phyloP scores from a whole-genome alignment of 2,329 filamentous ascomycete genomes.

The Pseudogymnoascus sp. region DNA sequence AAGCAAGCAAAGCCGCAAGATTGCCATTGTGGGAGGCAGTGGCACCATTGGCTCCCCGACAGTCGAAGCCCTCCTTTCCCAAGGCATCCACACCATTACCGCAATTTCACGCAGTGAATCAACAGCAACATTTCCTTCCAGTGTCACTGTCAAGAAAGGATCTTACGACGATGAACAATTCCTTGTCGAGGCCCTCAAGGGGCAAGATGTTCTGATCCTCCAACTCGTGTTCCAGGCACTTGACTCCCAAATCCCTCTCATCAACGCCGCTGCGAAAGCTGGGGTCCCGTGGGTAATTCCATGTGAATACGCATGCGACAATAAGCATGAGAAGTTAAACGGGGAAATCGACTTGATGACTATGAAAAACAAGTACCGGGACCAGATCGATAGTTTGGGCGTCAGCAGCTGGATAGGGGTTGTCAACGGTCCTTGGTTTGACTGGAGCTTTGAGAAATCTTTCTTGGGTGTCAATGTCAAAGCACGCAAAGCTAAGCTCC shows the following conservation, averaged over 20 bases:
- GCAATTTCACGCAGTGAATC: conserved; percentile 39
- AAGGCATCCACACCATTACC: conserved; percentile 38
- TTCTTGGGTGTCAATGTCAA: conserved; percentile 42
- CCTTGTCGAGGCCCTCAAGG: conserved; percentile 31
- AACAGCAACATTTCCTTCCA: conserved; percentile 32
- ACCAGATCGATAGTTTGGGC: conserved; percentile 33
- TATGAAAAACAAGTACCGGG: conserved; percentile 16
- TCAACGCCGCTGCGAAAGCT: conserved; percentile 42
- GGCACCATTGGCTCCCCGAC: background rate
- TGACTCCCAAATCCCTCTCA: conserved; percentile 34
- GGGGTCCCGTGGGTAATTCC: conserved; percentile 45
- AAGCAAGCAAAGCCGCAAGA: background rate
- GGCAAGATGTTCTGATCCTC: conserved; percentile 38
- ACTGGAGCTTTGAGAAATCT: conserved; percentile 35
- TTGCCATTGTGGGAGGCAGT: background rate
- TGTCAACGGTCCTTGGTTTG: conserved; percentile 43
- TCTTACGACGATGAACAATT: conserved; percentile 39
- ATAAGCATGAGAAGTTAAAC: conserved; percentile 23
- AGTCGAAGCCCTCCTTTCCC: background rate
- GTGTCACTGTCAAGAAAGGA: conserved; percentile 32
- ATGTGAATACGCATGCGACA: conserved; percentile 35
- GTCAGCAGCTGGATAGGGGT: conserved; percentile 32
- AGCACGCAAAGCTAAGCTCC: conserved; percentile 35
- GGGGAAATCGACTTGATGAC: conserved; percentile 24
- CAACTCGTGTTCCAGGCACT: conserved; percentile 12